Percentiles rank a stretch among this genome's conserved stretches.
Evolutionary conservation across 1,139 yeast species (phyloP).

Genomic region (Sugiyamaella castrensis): DNA sequence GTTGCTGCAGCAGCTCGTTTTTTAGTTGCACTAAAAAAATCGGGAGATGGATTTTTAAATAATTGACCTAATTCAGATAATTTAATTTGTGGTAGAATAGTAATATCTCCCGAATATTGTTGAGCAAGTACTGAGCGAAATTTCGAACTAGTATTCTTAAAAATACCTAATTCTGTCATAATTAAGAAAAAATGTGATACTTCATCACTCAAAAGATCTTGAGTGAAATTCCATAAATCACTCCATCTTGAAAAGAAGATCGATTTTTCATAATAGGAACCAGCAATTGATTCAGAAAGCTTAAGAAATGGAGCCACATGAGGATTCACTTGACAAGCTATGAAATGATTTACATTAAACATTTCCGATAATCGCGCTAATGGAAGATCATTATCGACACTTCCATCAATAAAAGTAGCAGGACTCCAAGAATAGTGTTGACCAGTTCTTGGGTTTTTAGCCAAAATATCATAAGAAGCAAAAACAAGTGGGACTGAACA

Average conservation of each 20-base stretch:
- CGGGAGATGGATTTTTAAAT: conserved; percentile 76
- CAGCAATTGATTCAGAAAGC: conserved; percentile 28
- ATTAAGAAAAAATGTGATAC: conserved; percentile 73
- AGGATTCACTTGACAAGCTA: conserved; percentile 96
- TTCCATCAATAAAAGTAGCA: conserved; percentile 87
- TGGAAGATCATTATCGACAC: conserved; percentile 92
- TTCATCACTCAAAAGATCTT: conserved; percentile 65
- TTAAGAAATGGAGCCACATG: conserved; percentile 86
- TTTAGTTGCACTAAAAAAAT: conserved; percentile 65
- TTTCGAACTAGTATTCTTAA: conserved; percentile 69
- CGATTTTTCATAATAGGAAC: conserved; percentile 5
- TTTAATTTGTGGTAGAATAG: conserved; percentile 75
- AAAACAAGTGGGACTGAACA: conserved; percentile 92
- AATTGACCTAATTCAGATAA: conserved; percentile 58
- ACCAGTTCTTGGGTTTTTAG: conserved; percentile 70
- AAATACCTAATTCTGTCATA: conserved; percentile 69
- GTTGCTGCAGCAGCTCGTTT: conserved; percentile 86
- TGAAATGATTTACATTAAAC: conserved; percentile 95
- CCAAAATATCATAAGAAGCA: conserved; percentile 80
- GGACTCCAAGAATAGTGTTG: conserved; percentile 78
- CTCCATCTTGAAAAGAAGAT: conserved; percentile 38
- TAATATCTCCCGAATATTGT: conserved; percentile 88
- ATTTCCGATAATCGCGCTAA: conserved; percentile 85
- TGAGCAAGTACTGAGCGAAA: conserved; percentile 75
- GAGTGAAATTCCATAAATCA: conserved; percentile 49